Conservation (phyloP, 371 early-diverging fungal genomes). For the Mortierella sp. region DNA sequence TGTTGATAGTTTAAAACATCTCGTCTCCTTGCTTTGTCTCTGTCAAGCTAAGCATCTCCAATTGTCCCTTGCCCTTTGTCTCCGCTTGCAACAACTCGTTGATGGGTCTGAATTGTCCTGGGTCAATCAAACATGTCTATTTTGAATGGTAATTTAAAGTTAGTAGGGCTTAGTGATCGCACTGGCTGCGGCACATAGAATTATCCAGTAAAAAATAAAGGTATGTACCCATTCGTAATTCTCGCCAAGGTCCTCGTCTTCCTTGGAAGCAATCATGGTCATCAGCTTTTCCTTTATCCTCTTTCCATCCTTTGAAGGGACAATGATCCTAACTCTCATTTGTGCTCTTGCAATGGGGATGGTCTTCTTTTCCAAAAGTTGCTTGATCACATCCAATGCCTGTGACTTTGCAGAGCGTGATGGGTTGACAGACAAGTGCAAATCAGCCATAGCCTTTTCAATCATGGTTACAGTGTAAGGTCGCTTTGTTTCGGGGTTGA, state of each 20-base stretch:
- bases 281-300: constrained; percentile 84
- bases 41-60: constrained; percentile 88
- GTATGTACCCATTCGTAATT: constrained; percentile 84
- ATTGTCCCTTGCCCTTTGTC: constrained; percentile 87
- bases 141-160: neutral
- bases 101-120: constrained; percentile 90
- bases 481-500: constrained; percentile 95
- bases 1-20: constrained; percentile 59
- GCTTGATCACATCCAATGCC: constrained; percentile 94
- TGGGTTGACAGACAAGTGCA: constrained; percentile 91
- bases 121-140: constrained; percentile 90
- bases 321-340: constrained; percentile 86
- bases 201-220: neutral
- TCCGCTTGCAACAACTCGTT: constrained; percentile 85
- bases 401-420: constrained; percentile 89
- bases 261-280: constrained; percentile 77
- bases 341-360: constrained; percentile 95
- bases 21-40: constrained; percentile 90
- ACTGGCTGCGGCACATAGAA: constrained; percentile 16
- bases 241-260: constrained; percentile 90
- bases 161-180: neutral
- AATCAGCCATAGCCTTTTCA: constrained; percentile 95
- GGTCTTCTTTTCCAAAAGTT: constrained; percentile 86
- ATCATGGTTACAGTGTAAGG: constrained; percentile 98
- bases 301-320: constrained; percentile 90